Conservation (phyloP, 2,329 filamentous ascomycete species). For the Ophiosphaerella korrae region DNA sequence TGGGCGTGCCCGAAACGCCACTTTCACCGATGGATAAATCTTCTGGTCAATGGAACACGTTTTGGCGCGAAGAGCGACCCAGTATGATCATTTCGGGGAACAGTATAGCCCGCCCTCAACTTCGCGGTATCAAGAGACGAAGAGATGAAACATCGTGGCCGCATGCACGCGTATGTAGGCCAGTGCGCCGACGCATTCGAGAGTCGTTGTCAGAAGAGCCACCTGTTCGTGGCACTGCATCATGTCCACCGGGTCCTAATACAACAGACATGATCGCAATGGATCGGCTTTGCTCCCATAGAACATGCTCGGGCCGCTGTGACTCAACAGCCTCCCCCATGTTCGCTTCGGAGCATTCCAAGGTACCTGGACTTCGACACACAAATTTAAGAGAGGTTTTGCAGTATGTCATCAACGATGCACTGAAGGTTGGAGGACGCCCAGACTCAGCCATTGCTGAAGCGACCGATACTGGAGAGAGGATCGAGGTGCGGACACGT, state of each 20-base stretch:
- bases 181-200: constrained; percentile 32
- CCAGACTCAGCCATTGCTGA: constrained; percentile 58
- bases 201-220: constrained; percentile 40
- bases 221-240: constrained; percentile 19
- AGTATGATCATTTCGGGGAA: constrained; percentile 52
- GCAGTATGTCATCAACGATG: constrained; percentile 59
- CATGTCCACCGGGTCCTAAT: constrained; percentile 17
- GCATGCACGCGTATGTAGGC: constrained; percentile 30
- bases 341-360: constrained; percentile 47
- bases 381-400: constrained; percentile 56
- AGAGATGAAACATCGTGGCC: constrained; percentile 46
- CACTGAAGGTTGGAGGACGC: constrained; percentile 57
- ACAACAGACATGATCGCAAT: constrained; percentile 19
- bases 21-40: constrained; percentile 48
- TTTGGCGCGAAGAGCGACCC: constrained; percentile 46
- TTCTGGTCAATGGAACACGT: constrained; percentile 30
- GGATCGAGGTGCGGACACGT: constrained; percentile 54
- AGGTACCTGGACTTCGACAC: constrained; percentile 54
- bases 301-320: constrained; percentile 24
- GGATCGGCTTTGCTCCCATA: constrained; percentile 30
- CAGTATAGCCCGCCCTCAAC: constrained; percentile 45
- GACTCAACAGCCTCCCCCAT: constrained; percentile 36
- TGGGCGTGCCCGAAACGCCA: constrained; percentile 72
- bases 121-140: constrained; percentile 52
- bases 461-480: constrained; percentile 54